Base-by-base conservation (phyloP, 805 yeast genomes). In the Myxozyma nipponensis region DNA sequence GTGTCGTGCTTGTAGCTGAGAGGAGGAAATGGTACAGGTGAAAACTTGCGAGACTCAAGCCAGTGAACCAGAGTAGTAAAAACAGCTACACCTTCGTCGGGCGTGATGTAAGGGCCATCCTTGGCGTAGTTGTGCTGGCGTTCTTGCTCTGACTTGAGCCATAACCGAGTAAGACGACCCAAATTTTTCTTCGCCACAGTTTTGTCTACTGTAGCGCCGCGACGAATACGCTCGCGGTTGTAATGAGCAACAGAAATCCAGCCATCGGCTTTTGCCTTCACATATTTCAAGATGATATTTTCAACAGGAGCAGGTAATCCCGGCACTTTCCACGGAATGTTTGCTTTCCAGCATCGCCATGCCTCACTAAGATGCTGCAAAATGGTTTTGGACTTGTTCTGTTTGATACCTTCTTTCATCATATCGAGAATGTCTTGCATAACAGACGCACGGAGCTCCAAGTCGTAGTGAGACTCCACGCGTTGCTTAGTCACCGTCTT, bases 271-370 rank as follows among this genome's bases (percentile, higher is more conserved):
- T 93, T 91, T 0, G 96, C 95, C 62, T 88, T 84, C 43, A 93
- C 83, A 62, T 93, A 93, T 40, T 96, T 78, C 63, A 86, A 84
- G 54, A 93, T 90, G 35, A 93, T 86, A 39, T 80, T 78, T 58
- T 83, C 93, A 23, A 93, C 79, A 0, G 97, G 97, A 46, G 78
- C 84, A 1, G 99, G 98, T 69, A 93, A 73, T 0, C 98, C 98
- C 1, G 96, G 95, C 15, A 93, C 98, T 59, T 87, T 82, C 98
- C 98, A 93, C 0, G 97, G 96, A 51, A 93, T 84, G 63, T 93
- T 91, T 2, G 98, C 98, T 66, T 93, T 93, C 99, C 99, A 93
- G 66, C 98, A 93, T 66, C 98, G 74, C 99, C 99, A 93, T 0
- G 98, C 98, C 67, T 93, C 98, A 64, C 95, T 86, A 50, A 93